Percentiles rank a stretch among this genome's conserved stretches.
phyloP scores from a whole-genome alignment of 2,329 filamentous ascomycete species.

The Colletotrichum tropicicola region DNA sequence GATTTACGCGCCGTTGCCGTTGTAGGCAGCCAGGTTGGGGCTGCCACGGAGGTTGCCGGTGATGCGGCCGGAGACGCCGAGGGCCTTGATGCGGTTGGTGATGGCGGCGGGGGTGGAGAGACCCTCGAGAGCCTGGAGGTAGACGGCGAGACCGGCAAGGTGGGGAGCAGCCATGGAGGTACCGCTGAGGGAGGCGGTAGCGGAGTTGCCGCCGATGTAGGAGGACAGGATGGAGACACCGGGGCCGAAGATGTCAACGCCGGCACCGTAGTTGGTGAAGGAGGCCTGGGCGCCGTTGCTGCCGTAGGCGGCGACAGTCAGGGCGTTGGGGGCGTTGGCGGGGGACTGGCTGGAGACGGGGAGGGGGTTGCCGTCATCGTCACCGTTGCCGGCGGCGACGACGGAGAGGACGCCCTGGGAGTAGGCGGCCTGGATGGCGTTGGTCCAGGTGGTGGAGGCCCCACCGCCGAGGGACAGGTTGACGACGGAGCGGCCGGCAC shows the following conservation, averaged over 20 bases:
- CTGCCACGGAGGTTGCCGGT: conserved; percentile 43
- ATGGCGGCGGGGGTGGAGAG: conserved; percentile 51
- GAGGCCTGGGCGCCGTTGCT: conserved; percentile 45
- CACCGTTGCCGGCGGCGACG: conserved; percentile 64
- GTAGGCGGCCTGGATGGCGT: conserved; percentile 56
- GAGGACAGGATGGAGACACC: conserved; percentile 56
- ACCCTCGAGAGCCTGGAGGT: conserved; percentile 57
- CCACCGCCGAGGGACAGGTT: conserved; percentile 64
- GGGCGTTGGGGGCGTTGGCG: conserved; percentile 54
- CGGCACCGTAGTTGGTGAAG: conserved; percentile 60
- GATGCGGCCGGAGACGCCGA: conserved; percentile 50
- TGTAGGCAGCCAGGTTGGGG: conserved; percentile 58
- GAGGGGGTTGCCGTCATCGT: conserved; percentile 37
- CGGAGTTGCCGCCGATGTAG: conserved; percentile 51
- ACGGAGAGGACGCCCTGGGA: conserved; percentile 58
- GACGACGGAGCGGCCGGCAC: conserved; percentile 55
- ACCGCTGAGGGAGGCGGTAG: conserved; percentile 60
- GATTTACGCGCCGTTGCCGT: conserved; percentile 41
- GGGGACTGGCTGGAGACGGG: conserved; percentile 50
- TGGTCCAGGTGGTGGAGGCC: conserved; percentile 54
- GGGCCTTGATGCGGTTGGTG: conserved; percentile 48
- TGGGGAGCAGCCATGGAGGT: conserved; percentile 72
- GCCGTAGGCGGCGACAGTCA: conserved; percentile 63
- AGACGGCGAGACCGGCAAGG: conserved; percentile 68
- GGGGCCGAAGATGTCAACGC: conserved; percentile 61